phyloP scores from a whole-genome alignment of 306 rosid genomes.

The Prosopis cineraria region DNA sequence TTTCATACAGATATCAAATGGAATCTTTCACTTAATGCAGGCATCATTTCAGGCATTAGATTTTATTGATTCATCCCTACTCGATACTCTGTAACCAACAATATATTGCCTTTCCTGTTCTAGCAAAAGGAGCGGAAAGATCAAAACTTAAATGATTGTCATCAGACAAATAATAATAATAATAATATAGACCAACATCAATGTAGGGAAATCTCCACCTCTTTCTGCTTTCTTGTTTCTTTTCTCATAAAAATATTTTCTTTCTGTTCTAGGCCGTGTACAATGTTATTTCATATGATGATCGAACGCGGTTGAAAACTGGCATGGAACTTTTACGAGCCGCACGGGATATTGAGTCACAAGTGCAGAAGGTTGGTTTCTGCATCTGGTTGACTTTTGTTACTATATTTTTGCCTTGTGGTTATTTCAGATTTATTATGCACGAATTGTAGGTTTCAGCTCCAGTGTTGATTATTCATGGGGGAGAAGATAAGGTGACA shows the following conservation, averaged over 20 bases:
- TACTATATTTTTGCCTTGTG: background rate
- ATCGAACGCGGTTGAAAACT: slow-evolving; percentile 62
- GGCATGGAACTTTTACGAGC: slow-evolving; percentile 71
- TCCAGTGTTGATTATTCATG: slow-evolving; percentile 67
- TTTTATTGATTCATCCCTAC: background rate
- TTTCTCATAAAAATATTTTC: background rate
- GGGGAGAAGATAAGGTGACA: slow-evolving; percentile 80
- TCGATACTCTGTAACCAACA: background rate
- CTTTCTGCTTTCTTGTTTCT: background rate
- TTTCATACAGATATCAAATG: background rate
- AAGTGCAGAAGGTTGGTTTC: slow-evolving; percentile 64
- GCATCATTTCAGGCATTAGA: background rate
- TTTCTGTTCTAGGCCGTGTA: slow-evolving; percentile 57
- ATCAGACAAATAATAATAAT: background rate
- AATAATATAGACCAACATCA: background rate
- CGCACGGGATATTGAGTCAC: slow-evolving; percentile 64
- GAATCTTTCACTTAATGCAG: background rate
- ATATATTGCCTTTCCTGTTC: background rate
- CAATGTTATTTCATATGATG: slow-evolving; percentile 73
- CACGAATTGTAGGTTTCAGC: background rate
- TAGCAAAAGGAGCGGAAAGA: background rate
- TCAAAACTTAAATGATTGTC: background rate
- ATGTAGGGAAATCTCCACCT: background rate
- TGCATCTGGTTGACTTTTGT: slow-evolving; percentile 7
- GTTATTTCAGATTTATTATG: background rate